Conservation (phyloP, 2,329 filamentous ascomycete genomes). For the Cordyceps fumosorosea region DNA sequence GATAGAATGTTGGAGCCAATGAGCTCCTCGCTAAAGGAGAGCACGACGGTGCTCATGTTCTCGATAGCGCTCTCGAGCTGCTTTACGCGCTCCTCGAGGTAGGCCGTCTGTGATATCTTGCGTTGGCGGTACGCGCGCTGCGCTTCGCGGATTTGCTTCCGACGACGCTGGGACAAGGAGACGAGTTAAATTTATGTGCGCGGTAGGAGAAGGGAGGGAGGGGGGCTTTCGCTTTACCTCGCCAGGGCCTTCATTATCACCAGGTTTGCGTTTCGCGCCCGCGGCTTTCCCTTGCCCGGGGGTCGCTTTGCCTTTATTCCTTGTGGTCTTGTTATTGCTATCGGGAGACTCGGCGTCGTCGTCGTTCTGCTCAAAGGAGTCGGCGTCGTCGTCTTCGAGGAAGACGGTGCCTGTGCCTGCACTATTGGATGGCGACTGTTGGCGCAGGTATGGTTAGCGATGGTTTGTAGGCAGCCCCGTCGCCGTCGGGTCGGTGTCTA, state of each 20-base stretch:
- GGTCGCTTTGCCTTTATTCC: neutral
- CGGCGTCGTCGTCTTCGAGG: neutral
- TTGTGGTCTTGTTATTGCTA: neutral
- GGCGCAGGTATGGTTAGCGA: neutral
- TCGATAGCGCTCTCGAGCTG: constrained; percentile 58
- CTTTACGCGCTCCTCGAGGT: constrained; percentile 58
- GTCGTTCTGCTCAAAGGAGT: neutral
- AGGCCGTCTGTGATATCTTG: constrained; percentile 69
- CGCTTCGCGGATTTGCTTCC: constrained; percentile 74
- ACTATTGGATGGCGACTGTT: neutral
- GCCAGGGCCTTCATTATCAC: neutral
- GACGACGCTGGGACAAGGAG: constrained; percentile 48
- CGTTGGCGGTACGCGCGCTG: constrained; percentile 73
- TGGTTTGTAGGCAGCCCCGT: neutral
- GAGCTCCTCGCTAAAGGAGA: constrained; percentile 16
- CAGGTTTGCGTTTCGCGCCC: neutral
- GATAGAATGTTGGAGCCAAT: constrained; percentile 14
- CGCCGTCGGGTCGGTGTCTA: neutral
- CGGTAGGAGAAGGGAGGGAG: neutral
- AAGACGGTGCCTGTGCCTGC: neutral
- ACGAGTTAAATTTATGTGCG: too few relatives aligned
- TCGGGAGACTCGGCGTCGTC: neutral
- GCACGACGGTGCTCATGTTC: constrained; percentile 50
- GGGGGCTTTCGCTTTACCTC: neutral
- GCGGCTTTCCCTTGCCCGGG: neutral